These are phyloP conservation scores for Tolypocladium paradoxum DNA, from an alignment of 2,329 filamentous ascomycete genomes.

Conservation along the genomic window DNA sequence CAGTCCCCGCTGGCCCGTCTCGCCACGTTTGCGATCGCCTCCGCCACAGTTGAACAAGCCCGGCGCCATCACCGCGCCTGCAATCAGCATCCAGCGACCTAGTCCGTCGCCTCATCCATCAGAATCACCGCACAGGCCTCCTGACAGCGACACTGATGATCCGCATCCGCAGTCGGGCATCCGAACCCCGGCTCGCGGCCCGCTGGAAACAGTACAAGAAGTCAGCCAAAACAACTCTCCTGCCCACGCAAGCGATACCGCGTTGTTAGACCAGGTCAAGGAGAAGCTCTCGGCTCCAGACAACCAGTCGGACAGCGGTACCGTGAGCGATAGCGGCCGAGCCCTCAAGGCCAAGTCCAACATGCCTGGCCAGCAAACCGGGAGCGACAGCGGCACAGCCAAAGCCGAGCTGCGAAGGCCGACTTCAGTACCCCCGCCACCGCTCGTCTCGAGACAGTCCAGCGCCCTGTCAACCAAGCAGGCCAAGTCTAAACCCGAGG, in stretches of 20 bases:
- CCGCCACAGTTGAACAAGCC: slow-evolving; percentile 47
- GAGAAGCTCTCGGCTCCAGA: slow-evolving; percentile 34
- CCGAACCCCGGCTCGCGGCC: slow-evolving; percentile 50
- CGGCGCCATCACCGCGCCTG: slow-evolving; percentile 31
- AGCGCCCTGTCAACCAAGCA: slow-evolving; percentile 53
- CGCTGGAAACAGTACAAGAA: slow-evolving; percentile 86
- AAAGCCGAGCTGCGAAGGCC: slow-evolving; percentile 30
- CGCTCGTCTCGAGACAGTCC: slow-evolving; percentile 53
- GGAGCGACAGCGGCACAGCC: slow-evolving; percentile 54
- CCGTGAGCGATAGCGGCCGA: slow-evolving; percentile 26
- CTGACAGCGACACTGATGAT: slow-evolving; percentile 45
- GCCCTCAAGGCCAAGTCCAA: slow-evolving; percentile 36
- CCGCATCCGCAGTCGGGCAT: slow-evolving; percentile 36
- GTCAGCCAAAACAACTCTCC: slow-evolving; percentile 69
- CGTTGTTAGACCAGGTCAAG: slow-evolving; percentile 37
- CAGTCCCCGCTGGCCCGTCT: slow-evolving; percentile 63
- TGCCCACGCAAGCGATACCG: slow-evolving; percentile 31
- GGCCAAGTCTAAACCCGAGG: slow-evolving; percentile 61
- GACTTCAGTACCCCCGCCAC: slow-evolving; percentile 39
- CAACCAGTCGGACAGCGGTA: slow-evolving; percentile 27
- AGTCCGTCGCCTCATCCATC: slow-evolving; percentile 35
- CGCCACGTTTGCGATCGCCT: slow-evolving; percentile 67
- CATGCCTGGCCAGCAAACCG: slow-evolving; percentile 42
- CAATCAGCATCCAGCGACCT: slow-evolving; percentile 42
- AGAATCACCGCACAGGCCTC: slow-evolving; percentile 23